Conservation (phyloP, 768 basidiomycete species). For the Nevesoporus exiguus region DNA sequence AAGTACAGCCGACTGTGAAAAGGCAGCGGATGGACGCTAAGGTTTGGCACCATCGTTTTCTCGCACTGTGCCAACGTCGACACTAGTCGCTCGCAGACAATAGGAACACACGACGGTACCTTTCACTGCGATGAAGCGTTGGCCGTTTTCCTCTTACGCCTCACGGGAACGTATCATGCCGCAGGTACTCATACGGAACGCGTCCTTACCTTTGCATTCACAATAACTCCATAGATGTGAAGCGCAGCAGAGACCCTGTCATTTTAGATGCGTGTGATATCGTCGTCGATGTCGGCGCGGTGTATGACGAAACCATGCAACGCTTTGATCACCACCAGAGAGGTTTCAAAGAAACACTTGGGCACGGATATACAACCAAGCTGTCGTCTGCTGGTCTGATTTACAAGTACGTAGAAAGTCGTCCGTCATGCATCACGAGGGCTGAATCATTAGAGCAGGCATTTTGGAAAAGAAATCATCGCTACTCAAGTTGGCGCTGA, state of each 20-base stretch:
- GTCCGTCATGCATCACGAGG: neutral
- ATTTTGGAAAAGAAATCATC: conserved; percentile 87
- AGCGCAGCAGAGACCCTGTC: conserved; percentile 69
- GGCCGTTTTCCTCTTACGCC: conserved; percentile 84
- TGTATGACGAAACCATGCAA: conserved; percentile 75
- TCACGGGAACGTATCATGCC: conserved; percentile 69
- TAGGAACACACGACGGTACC: conserved; percentile 93
- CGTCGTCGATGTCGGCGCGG: conserved; percentile 93
- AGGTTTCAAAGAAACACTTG: conserved; percentile 88
- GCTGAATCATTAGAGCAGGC: conserved; percentile 42
- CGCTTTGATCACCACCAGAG: conserved; percentile 97
- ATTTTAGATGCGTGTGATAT: conserved; percentile 81
- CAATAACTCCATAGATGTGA: conserved; percentile 44
- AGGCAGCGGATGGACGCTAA: conserved; percentile 45
- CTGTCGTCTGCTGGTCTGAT: conserved; percentile 89
- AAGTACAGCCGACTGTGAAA: conserved; percentile 33
- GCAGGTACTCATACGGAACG: conserved; percentile 50
- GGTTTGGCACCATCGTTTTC: conserved; percentile 19
- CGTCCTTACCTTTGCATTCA: neutral
- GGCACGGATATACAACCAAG: conserved; percentile 83
- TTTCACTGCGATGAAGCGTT: conserved; percentile 98
- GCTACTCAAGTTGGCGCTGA: conserved; percentile 52
- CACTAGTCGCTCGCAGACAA: conserved; percentile 44
- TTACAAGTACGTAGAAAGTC: conserved; percentile 78
- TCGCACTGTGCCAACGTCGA: neutral